Conservation (phyloP, 805 yeast genomes). For the Ogataea sp. region DNA sequence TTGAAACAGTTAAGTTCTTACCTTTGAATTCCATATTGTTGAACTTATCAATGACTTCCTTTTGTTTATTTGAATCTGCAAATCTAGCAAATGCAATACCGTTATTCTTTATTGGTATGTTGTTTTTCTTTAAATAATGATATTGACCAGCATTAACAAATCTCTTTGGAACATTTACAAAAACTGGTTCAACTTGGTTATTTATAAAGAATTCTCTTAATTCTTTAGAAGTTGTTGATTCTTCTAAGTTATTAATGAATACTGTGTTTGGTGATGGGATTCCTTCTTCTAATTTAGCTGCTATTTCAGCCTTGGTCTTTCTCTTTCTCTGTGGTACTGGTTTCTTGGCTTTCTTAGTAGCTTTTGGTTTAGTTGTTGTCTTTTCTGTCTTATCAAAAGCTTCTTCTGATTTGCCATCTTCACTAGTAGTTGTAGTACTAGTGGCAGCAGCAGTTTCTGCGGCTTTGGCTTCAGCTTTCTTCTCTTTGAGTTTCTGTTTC, state of each 20-base stretch:
- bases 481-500: too few relatives aligned
- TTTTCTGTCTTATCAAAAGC: constrained; percentile 1
- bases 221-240: constrained; percentile 37
- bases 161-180: constrained; percentile 53
- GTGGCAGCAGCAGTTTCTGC: constrained; percentile 10
- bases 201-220: constrained; percentile 36
- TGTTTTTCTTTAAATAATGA: constrained; percentile 35
- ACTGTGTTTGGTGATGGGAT: constrained; percentile 49
- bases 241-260: constrained; percentile 54
- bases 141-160: constrained; percentile 35
- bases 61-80: constrained; percentile 35
- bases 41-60: constrained; percentile 48
- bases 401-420: not conserved
- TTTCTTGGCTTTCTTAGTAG: constrained; percentile 1
- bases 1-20: constrained; percentile 55
- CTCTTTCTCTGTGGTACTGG: constrained; percentile 1
- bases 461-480: constrained; percentile 13
- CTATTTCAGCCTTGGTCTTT: constrained; percentile 21
- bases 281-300: constrained; percentile 35
- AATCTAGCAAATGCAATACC: constrained; percentile 63
- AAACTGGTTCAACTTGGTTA: constrained; percentile 38
- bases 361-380: constrained; percentile 2
- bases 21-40: constrained; percentile 62
- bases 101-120: constrained; percentile 42
- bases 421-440: constrained; percentile 8